A percentile compares a stretch with the other conserved stretches of the same genome.
phyloP scores from a whole-genome alignment of 306 rosid genomes.

The Abrus precatorius region DNA sequence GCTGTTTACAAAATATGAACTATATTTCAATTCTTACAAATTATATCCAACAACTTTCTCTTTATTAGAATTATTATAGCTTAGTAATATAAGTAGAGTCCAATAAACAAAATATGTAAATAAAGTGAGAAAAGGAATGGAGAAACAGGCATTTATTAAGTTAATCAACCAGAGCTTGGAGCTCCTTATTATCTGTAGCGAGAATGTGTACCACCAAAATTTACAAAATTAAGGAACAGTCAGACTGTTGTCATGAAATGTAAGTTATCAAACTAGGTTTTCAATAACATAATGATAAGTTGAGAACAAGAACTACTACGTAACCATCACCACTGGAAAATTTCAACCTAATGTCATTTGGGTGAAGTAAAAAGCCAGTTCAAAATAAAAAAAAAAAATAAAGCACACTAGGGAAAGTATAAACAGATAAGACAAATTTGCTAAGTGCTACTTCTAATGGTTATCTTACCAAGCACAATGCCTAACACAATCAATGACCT shows the following conservation, averaged over 20 bases:
- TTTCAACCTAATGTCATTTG: conserved; percentile 24
- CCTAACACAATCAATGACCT: conserved; percentile 62
- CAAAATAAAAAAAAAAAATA: background rate
- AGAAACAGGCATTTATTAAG: background rate
- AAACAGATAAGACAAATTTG: conserved; percentile 16
- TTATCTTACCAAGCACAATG: conserved; percentile 56
- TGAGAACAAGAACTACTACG: background rate
- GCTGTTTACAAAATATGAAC: conserved; percentile 27
- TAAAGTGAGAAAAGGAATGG: background rate
- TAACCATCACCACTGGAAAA: background rate
- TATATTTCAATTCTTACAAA: conserved; percentile 25
- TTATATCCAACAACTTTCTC: background rate
- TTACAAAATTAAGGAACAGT: background rate
- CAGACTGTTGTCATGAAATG: background rate
- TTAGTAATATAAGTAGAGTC: conserved; percentile 12
- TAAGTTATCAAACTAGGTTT: conserved; percentile 26
- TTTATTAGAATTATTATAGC: conserved; percentile 12
- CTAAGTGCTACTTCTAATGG: conserved; percentile 40
- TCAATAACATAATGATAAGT: conserved; percentile 12
- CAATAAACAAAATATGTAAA: conserved; percentile 16
- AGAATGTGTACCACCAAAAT: conserved; percentile 10
- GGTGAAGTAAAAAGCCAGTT: conserved; percentile 32
- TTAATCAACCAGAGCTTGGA: background rate
- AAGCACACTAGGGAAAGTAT: background rate
- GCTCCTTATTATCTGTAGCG: background rate